Base-by-base conservation (phyloP, 75 land plant genomes). In the Cryptomeria japonica region DNA sequence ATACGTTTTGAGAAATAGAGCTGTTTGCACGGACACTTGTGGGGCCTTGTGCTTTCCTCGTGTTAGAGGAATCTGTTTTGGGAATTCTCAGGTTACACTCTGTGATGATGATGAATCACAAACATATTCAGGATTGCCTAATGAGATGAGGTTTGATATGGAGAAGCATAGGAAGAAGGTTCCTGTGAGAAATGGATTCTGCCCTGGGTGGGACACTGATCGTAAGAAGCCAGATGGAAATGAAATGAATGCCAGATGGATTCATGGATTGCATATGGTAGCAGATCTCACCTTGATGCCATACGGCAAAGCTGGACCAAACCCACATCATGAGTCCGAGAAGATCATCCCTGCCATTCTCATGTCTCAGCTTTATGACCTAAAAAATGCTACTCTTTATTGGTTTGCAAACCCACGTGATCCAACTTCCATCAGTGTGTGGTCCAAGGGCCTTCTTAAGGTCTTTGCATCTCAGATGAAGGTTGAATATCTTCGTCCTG, bases 311-410 rank as follows among this genome's bases (percentile, higher is more conserved):
- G 90, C 90, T n/a, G 92, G 92, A 38, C 92, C 92, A 32, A 91
- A 91, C 83, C 92, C 92, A 32, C 90, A 91, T 75, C 92, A 91
- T 87, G 92, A 91, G 85, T 90, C 92, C n/a, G 92, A 91, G 64
- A 91, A 91, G 84, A 56, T 91, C 25, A 86, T 91, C 31, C 92
- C 92, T 10, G 92, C 92, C 37, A 87, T 91, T 88, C 76, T 91
- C 73, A 85, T 91, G 56, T 87, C 90, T 28, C 92, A 91, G 73
- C 88, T 89, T n/a, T 80, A 87, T 78, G 90, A 70, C 28, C 73
- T 91, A 47, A 83, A 78, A 47, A 87, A 89, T 79, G 84, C 92
- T 22, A 84, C 86, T 14, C 87, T 91, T 70, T 87, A 87, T 61
- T 91, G 92, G 92, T 91, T 91, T 87, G 64, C 92, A 73, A 31